Evolutionary conservation across 2,329 filamentous ascomycete species (phyloP).

Genomic region (Diaporthe sp.): DNA sequence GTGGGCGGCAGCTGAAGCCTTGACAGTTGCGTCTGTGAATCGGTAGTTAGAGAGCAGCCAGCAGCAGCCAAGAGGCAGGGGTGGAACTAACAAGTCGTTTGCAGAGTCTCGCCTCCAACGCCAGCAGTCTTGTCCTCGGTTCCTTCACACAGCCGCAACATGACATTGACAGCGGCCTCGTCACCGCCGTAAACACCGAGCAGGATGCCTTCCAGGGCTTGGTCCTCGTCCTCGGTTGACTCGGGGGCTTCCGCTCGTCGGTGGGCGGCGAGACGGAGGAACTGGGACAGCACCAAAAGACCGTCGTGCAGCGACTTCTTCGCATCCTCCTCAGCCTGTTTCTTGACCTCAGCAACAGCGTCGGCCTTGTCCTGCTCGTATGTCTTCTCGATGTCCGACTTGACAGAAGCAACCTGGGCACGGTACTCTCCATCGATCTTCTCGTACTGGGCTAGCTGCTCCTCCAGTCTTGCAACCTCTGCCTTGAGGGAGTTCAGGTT

Average conservation of each 20-base stretch:
- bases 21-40: conserved; percentile 69
- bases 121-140: conserved; percentile 76
- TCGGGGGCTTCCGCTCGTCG: conserved; percentile 79
- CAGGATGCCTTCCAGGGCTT: conserved; percentile 85
- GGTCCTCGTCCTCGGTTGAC: conserved; percentile 77
- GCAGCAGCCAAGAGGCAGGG: background rate
- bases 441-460: conserved; percentile 81
- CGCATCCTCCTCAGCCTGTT: conserved; percentile 67
- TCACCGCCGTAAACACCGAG: conserved; percentile 85
- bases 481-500: conserved; percentile 82
- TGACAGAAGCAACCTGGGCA: conserved; percentile 69
- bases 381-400: conserved; percentile 72
- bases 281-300: conserved; percentile 81
- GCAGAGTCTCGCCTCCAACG: conserved; percentile 74
- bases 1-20: conserved; percentile 68
- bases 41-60: conserved; percentile 6
- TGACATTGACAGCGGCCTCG: conserved; percentile 79
- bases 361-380: conserved; percentile 69
- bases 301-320: conserved; percentile 72
- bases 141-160: conserved; percentile 83
- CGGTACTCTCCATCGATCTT: conserved; percentile 83
- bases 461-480: conserved; percentile 78
- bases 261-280: conserved; percentile 83
- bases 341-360: conserved; percentile 66
- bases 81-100: conserved; percentile 77